phyloP scores from a whole-genome alignment of 257 asterid species.

The Knoxia roxburghii region DNA sequence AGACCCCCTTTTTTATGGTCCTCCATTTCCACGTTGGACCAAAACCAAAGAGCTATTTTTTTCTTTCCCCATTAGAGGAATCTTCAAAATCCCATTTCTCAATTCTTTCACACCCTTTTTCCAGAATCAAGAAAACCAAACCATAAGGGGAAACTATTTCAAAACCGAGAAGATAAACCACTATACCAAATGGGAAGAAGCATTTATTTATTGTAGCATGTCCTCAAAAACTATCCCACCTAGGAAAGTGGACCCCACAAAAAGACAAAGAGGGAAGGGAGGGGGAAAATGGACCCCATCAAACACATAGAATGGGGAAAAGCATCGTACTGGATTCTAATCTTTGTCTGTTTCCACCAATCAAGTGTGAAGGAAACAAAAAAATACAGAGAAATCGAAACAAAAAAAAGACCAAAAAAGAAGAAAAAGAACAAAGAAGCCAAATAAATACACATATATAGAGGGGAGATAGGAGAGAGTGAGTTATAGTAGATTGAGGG shows the following conservation, averaged over 20 bases:
- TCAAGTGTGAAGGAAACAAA: constrained; percentile 3
- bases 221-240: neutral
- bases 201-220: neutral
- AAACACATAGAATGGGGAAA: neutral
- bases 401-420: neutral
- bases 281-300: constrained; percentile 4
- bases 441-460: neutral
- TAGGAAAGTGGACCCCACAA: constrained; percentile 5
- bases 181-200: neutral
- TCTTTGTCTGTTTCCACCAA: constrained; percentile 17
- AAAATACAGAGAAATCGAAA: neutral
- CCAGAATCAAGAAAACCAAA: constrained; percentile 12
- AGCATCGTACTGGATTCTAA: constrained; percentile 12
- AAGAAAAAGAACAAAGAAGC: neutral
- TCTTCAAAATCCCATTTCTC: constrained; percentile 13
- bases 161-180: neutral
- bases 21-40: constrained; percentile 17
- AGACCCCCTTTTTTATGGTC: neutral
- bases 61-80: constrained; percentile 8
- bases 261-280: neutral
- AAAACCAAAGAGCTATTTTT: constrained; percentile 11
- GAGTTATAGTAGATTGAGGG: neutral
- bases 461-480: neutral
- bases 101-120: neutral
- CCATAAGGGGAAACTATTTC: neutral